Base-by-base conservation (phyloP, 805 yeast species). In the Ogataea corticis region DNA sequence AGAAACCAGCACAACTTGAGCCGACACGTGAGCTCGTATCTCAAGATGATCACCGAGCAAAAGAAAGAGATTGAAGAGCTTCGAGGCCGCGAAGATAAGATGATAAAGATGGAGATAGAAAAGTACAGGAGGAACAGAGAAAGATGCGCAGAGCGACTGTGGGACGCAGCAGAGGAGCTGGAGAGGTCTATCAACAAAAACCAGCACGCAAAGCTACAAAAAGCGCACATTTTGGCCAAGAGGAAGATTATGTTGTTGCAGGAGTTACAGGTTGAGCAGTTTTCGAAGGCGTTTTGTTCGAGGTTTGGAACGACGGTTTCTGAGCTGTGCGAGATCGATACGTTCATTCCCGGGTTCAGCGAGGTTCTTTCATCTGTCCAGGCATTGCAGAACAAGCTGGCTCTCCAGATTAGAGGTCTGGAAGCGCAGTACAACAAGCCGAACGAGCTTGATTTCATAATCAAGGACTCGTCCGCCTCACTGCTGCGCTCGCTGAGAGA, bases 1-100 rank as follows among this genome's bases (percentile, higher is more conserved):
- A 67, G 94, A 49, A 90, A 90, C 59, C 82, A 81, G 50, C 89
- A 82, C 42, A 83, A 81, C 46, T 72, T 90, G 49, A 87, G 84
- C 58, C 71, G 92, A 34, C 96, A 88, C 66, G 91, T 89, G 35
- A 89, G 94, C 0, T 83, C 91, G 3, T 90, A 89, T 59, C 68
- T 87, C 58, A 83, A 83, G 65, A 85, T 86, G 85, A 89, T 89
- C 30, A 80, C 90, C 2, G 90, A 86, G 57, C 96, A 87, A 58
- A 80, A 80, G 53, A 76, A 72, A 45, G 90, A 84, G 60, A 87
- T 88, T 46, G 86, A 79, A 42, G 85, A 81, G 49, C 70, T 89
- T 42, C 69, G 87, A 51, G 61, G 62, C 0, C 70, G 89, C 41
- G 87, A 83, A 57, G 52, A 64, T 4, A 55, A 62, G 16, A 64